Conservation (phyloP, 2,329 filamentous ascomycete species). For the Simplicillium sp. region DNA sequence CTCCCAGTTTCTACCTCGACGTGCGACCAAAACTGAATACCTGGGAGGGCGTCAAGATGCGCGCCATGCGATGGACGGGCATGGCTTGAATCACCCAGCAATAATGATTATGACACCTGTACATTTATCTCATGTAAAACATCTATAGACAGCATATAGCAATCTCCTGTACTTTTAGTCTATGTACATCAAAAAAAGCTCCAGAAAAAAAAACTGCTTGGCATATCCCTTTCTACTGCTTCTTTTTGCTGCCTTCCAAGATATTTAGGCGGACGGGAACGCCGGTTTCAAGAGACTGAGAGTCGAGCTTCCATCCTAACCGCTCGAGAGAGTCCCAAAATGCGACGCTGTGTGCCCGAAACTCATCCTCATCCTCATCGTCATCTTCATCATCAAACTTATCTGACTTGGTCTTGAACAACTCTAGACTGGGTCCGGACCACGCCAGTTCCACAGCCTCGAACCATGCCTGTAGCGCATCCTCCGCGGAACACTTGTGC, state of each 20-base stretch:
- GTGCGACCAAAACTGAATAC: conserved; percentile 60
- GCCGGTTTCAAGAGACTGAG: background rate
- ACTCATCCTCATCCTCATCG: background rate
- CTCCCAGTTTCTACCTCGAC: conserved; percentile 55
- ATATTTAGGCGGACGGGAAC: conserved; percentile 2
- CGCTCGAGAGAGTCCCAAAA: background rate
- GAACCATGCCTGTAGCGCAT: conserved; percentile 26
- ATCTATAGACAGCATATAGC: background rate
- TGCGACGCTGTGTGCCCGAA: background rate
- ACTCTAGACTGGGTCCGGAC: conserved; percentile 5
- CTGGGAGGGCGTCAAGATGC: conserved; percentile 61
- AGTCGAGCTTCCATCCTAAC: background rate
- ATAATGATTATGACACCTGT: conserved; percentile 4
- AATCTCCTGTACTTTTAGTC: conserved; percentile 2
- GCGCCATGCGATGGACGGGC: conserved; percentile 40
- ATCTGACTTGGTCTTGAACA: conserved; percentile 11
- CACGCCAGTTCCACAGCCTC: conserved; percentile 26
- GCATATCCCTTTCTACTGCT: conserved; percentile 11
- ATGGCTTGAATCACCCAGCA: conserved; percentile 26
- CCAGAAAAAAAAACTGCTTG: no score
- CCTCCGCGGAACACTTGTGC: conserved; percentile 15
- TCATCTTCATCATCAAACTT: background rate
- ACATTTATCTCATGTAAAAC: conserved; percentile 1
- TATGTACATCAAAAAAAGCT: no score
- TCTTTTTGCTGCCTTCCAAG: conserved; percentile 1